Percentiles rank a stretch among this genome's conserved stretches.
phyloP scores from a whole-genome alignment of 768 basidiomycete genomes.

The Calocybe cyanea region DNA sequence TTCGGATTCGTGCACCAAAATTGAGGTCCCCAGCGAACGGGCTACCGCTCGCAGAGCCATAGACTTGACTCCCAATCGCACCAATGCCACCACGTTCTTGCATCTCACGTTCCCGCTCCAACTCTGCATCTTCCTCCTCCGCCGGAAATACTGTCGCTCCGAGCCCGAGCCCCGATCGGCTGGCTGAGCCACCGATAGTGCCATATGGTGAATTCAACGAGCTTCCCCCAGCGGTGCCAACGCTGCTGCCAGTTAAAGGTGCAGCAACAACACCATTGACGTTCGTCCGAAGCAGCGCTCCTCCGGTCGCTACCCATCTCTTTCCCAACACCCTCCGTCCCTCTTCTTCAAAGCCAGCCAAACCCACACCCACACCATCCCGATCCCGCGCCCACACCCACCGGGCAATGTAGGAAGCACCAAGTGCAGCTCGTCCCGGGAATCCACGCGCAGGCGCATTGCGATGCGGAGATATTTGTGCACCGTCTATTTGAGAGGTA shows the following conservation, averaged over 20 bases:
- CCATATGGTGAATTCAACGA: slow-evolving; percentile 69
- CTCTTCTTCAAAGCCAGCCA: slow-evolving; percentile 77
- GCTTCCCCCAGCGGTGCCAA: slow-evolving; percentile 49
- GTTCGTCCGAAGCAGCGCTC: slow-evolving; percentile 55
- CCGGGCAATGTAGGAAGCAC: slow-evolving; percentile 74
- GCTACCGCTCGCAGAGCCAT: slow-evolving; percentile 18
- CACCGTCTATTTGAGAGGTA: slow-evolving; percentile 70
- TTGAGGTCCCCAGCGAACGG: slow-evolving; percentile 32
- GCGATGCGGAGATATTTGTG: slow-evolving; percentile 66
- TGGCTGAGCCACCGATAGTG: not conserved
- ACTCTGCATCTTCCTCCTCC: slow-evolving; percentile 74
- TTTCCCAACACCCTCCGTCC: slow-evolving; percentile 66
- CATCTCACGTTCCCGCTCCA: slow-evolving; percentile 44
- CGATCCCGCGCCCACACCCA: slow-evolving; percentile 74
- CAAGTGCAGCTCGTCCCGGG: slow-evolving; percentile 66
- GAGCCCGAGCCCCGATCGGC: slow-evolving; percentile 41
- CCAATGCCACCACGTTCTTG: slow-evolving; percentile 22
- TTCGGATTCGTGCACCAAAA: slow-evolving; percentile 45
- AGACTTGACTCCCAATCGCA: slow-evolving; percentile 21
- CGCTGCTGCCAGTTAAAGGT: slow-evolving; percentile 27
- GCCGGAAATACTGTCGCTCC: slow-evolving; percentile 53
- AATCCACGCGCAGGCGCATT: slow-evolving; percentile 71
- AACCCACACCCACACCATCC: slow-evolving; percentile 44
- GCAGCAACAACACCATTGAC: slow-evolving; percentile 36
- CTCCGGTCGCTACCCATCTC: slow-evolving; percentile 69